Percentiles rank a stretch among this genome's conserved stretches.
Conservation (phyloP, 176 grass and related monocot species). For the Panicum miliaceum region DNA sequence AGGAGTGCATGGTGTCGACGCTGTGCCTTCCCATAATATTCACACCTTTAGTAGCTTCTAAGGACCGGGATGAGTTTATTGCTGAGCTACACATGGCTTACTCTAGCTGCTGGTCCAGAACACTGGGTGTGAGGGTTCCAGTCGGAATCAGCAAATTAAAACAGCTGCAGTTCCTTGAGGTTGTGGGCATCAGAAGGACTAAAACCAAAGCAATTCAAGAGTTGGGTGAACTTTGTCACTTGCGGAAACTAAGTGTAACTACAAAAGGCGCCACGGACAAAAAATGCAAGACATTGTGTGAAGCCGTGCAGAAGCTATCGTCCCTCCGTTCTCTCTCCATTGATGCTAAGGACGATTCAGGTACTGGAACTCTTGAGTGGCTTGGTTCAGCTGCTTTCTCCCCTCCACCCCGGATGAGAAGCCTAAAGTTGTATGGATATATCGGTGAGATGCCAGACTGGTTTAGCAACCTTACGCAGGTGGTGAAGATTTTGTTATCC, state of each 20-base stretch:
- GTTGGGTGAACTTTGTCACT: neutral
- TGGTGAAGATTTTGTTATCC: neutral
- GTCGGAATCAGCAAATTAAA: conserved; percentile 1
- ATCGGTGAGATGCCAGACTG: neutral
- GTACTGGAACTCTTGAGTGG: neutral
- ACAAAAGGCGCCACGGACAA: neutral
- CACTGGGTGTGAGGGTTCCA: neutral
- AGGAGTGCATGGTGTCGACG: accelerated
- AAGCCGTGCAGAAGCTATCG: conserved; percentile 12
- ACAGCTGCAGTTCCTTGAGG: neutral
- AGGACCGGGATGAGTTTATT: neutral
- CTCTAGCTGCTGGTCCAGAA: accelerated
- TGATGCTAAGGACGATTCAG: accelerated
- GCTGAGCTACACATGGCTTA: too few species aligned
- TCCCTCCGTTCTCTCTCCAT: neutral
- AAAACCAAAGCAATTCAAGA: conserved; percentile 7
- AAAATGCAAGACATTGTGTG: neutral
- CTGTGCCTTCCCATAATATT: neutral
- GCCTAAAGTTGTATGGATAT: neutral
- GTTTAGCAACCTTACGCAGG: neutral
- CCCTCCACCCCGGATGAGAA: neutral
- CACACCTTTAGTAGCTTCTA: neutral
- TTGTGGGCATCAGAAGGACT: neutral
- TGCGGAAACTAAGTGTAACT: neutral
- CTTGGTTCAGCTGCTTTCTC: neutral